Base-by-base conservation (phyloP, 1,284 basidiomycete species). In the Marasmius fiardii region DNA sequence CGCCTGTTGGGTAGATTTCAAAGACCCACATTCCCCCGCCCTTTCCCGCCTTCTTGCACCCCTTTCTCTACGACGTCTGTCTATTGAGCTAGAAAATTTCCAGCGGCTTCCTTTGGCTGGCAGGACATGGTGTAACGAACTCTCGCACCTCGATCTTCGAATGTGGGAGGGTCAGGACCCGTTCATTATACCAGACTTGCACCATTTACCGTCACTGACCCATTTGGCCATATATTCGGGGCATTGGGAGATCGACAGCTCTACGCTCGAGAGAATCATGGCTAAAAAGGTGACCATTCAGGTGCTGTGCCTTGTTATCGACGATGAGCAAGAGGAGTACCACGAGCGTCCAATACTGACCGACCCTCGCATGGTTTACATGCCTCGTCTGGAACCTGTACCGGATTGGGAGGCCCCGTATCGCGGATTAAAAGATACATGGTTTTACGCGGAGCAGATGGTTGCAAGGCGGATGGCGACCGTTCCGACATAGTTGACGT, bases 1-100 rank as follows among this genome's bases (percentile, higher is more conserved):
- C n/a, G 70, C 70, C 10, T 71, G 71, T 45, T 74, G 71, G 71
- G 64, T 70, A 37, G 63, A 70, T 53, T 67, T 67, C 50, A 58
- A 67, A 23, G 58, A 57, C 18, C 59, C 52, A 43, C 59, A 58
- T 43, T 65, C 61, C 28, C 47, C 52, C 21, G 47, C 64, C 23
- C 58, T 68, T 20, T 43, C 52, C 26, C 61, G 61, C 7, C 55
- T 67, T 20, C 59, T 71, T 24, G 54, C 63, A 21, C 62, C 62
- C 12, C 63, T 72, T 21, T 60, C 64, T 8, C 66, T 74, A 16
- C 62, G 55, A 33, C 64, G 67, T 14, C 67, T 74, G 26, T 73
- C 71, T 4, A 67, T 73, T 33, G 71, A 72, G 48, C 52, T 66
- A 37, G 60, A 58, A 33, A 68, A 71, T 49, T 68, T 70, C 39